Conservation (phyloP, 2,329 filamentous ascomycete genomes). For the Alternaria hordeiaustralica region DNA sequence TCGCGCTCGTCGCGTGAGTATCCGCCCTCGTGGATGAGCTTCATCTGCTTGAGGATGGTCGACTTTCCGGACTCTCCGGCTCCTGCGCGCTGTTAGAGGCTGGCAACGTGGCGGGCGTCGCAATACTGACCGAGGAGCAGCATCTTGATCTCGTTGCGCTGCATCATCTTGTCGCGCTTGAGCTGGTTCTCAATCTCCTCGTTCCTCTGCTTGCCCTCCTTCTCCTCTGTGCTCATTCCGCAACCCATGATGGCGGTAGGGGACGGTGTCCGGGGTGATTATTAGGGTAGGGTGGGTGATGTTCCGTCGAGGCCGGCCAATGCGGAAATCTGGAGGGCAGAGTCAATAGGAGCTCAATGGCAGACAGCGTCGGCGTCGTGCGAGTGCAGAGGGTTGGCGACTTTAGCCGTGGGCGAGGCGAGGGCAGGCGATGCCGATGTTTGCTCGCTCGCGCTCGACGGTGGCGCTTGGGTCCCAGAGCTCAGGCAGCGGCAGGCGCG, state of each 20-base stretch:
- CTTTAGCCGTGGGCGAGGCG: conserved; percentile 4
- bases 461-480: conserved; percentile 13
- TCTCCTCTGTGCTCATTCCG: conserved; percentile 99
- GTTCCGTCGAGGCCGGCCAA: conserved; percentile 45
- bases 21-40: conserved; percentile 98
- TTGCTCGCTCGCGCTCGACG: conserved; percentile 7
- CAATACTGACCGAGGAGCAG: conserved; percentile 82
- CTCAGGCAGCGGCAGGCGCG: conserved; percentile 11
- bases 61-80: conserved; percentile 98
- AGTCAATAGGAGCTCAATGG: conserved; percentile 13
- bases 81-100: conserved; percentile 61
- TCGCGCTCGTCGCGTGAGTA: conserved; percentile 89
- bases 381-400: conserved; percentile 5
- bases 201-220: conserved; percentile 99
- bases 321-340: conserved; percentile 35
- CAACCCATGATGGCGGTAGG: conserved; percentile 83
- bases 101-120: conserved; percentile 9
- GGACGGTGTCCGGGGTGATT: conserved; percentile 15
- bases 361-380: neutral
- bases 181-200: conserved; percentile 99
- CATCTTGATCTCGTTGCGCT: conserved; percentile 99
- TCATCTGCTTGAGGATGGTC: conserved; percentile 96
- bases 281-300: conserved; percentile 39
- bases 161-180: conserved; percentile 98
- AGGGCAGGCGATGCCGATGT: conserved; percentile 9